Conservation (phyloP, 2,329 filamentous ascomycete genomes). For the Periconia sp. region DNA sequence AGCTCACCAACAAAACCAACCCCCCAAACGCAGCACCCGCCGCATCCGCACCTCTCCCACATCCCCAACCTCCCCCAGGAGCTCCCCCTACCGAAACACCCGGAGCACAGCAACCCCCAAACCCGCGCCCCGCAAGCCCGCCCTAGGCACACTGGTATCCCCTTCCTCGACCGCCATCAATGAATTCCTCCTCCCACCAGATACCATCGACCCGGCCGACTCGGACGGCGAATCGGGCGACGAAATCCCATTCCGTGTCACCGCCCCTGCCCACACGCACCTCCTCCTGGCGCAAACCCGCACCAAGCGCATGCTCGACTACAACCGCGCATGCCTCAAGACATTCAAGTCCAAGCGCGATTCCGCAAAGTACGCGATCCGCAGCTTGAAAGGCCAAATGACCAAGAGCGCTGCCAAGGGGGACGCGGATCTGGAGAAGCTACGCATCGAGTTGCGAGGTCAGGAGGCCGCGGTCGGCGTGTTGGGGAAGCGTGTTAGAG, state of each 20-base stretch:
- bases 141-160: background rate
- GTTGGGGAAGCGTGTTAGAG: background rate
- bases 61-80: background rate
- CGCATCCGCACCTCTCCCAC: background rate
- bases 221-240: slow-evolving; percentile 10
- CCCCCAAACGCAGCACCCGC: background rate
- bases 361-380: background rate
- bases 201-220: background rate
- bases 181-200: background rate
- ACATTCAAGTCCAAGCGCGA: background rate
- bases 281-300: background rate
- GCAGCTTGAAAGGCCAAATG: background rate
- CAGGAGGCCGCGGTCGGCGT: background rate
- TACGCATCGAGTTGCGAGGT: background rate
- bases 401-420: background rate
- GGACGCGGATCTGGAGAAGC: background rate
- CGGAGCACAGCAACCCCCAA: background rate
- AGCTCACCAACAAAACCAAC: background rate
- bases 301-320: background rate
- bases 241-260: slow-evolving; percentile 5
- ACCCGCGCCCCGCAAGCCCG: background rate
- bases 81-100: background rate
- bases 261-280: background rate
- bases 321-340: background rate
- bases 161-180: background rate